phyloP scores from a whole-genome alignment of 2,329 filamentous ascomycete genomes.

The Trichoderma atroviride region DNA sequence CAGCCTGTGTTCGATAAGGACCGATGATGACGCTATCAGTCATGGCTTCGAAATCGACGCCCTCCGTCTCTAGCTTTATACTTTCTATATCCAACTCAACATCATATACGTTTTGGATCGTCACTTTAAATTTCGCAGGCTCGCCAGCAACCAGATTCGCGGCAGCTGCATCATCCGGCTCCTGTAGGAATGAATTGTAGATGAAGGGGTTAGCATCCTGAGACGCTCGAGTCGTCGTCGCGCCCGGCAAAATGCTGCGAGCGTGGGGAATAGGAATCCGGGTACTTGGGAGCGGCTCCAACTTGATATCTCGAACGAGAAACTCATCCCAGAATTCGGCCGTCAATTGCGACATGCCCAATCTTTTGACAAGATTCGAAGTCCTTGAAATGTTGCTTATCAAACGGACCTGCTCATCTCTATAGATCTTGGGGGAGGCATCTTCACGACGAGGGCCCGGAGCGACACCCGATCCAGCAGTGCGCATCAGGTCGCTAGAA shows the following conservation, averaged over 20 bases:
- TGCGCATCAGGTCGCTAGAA: constrained; percentile 80
- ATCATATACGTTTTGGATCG: constrained; percentile 91
- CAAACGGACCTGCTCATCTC: constrained; percentile 85
- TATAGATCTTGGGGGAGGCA: constrained; percentile 68
- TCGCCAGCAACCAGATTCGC: constrained; percentile 81
- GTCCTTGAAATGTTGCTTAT: constrained; percentile 85
- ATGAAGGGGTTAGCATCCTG: constrained; percentile 82
- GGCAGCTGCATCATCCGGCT: constrained; percentile 58
- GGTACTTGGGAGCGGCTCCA: constrained; percentile 64
- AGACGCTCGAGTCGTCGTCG: constrained; percentile 53
- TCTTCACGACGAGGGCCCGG: constrained; percentile 70
- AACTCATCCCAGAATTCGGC: constrained; percentile 99
- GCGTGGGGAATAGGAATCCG: constrained; percentile 68
- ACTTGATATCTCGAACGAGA: constrained; percentile 73
- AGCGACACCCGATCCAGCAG: constrained; percentile 78
- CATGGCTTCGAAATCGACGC: constrained; percentile 69
- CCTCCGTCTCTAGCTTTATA: constrained; percentile 73
- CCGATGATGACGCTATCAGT: constrained; percentile 70
- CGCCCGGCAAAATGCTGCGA: constrained; percentile 56
- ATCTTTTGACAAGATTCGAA: constrained; percentile 71
- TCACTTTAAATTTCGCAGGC: constrained; percentile 74
- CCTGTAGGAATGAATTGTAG: constrained; percentile 88
- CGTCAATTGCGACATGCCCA: constrained; percentile 70
- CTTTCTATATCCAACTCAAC: constrained; percentile 89
- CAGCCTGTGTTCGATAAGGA: constrained; percentile 79